Base-by-base conservation (phyloP, 331 rosid species). In the Rosa hybrid region DNA sequence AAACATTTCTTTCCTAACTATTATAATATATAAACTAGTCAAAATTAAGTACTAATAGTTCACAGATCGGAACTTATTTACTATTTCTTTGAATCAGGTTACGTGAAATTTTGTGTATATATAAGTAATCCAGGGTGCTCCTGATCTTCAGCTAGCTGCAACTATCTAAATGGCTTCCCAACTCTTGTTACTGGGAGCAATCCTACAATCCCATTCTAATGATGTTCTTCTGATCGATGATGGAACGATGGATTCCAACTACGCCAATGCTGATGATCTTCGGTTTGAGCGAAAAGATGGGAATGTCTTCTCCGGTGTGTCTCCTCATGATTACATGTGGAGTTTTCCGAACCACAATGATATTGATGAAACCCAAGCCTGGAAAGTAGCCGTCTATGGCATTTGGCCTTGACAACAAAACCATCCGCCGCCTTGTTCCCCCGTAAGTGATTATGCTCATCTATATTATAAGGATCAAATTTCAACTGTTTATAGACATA, bases 131-230 rank as follows among this genome's bases (percentile, higher is more conserved):
- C 63, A 8, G 63, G 27, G 27, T 57, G 13, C 11, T 30, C 34
- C 34, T n/a, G 1, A 0, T 57, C 60, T 54, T 54, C 60, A 57
- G 63, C 62, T 57, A n/a, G 38, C 4, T 23, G 16, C 17, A 23
- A 60, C 7, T 60, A 17, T 21, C 7, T 4, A 11, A 23, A 72
- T 72, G 76, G 76, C 76, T 49, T 72, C 76, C 50, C 60, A 49
- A 7, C 62, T 72, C 11, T 27, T 72, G 76, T 72, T 72, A 72
- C 44, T 49, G 44, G 8, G 76, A 27, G 76, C 76, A 39, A 7
- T 48, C 9, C 14, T 18, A 45, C 14, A 72, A 51, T 54, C 45
- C 76, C 60, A 17, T 20, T 51, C 11, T 4, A 50, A 30, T 13
- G 76, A 72, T 49, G 23, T 14, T 50, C 16, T 50, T 6, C 45